These are phyloP conservation scores for Thermochaetoides thermophila DNA, from an alignment of 495 filamentous ascomycete genomes.

Conservation along the genomic window DNA sequence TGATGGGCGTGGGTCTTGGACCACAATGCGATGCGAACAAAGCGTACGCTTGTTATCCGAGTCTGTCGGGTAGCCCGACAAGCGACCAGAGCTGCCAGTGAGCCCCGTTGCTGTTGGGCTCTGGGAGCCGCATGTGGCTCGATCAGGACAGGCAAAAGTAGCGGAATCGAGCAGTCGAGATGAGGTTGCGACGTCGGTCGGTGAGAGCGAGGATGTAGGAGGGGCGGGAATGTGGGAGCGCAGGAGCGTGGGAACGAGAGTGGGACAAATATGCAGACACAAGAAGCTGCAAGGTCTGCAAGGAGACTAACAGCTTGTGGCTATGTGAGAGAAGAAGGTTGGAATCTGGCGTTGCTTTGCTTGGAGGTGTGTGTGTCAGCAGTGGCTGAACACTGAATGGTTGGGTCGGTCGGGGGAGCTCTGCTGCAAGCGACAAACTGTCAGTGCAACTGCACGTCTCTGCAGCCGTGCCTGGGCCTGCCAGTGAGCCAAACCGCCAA, in stretches of 20 bases:
- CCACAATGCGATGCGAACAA: too few relatives aligned
- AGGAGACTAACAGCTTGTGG: too few relatives aligned
- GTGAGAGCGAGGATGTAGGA: not conserved
- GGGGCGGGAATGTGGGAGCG: slow-evolving; percentile 1
- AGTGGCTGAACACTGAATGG: too few relatives aligned
- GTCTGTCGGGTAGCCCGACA: slow-evolving; percentile 8
- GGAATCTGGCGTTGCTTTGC: not conserved
- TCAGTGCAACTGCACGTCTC: too few relatives aligned
- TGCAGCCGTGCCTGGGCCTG: too few relatives aligned
- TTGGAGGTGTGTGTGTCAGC: too few relatives aligned
- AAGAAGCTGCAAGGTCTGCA: too few relatives aligned
- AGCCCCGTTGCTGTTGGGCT: slow-evolving; percentile 5
- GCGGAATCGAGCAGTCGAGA: slow-evolving; percentile 5
- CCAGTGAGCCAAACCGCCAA: too few relatives aligned
- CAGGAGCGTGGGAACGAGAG: not conserved
- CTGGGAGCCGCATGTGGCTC: slow-evolving; percentile 7
- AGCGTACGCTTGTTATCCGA: slow-evolving; percentile 6
- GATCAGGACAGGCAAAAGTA: not conserved
- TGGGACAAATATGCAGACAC: not conserved
- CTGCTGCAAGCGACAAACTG: too few relatives aligned
- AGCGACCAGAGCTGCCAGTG: slow-evolving; percentile 9
- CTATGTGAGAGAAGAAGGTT: not conserved
- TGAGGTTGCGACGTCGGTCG: not conserved
- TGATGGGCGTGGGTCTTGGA: too few relatives aligned
- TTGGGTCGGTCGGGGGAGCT: too few relatives aligned